Percentiles rank a stretch among this genome's conserved stretches.
These are phyloP conservation scores for Parmelia sp. DNA, from an alignment of 495 filamentous ascomycete species.

Conservation along the genomic window DNA sequence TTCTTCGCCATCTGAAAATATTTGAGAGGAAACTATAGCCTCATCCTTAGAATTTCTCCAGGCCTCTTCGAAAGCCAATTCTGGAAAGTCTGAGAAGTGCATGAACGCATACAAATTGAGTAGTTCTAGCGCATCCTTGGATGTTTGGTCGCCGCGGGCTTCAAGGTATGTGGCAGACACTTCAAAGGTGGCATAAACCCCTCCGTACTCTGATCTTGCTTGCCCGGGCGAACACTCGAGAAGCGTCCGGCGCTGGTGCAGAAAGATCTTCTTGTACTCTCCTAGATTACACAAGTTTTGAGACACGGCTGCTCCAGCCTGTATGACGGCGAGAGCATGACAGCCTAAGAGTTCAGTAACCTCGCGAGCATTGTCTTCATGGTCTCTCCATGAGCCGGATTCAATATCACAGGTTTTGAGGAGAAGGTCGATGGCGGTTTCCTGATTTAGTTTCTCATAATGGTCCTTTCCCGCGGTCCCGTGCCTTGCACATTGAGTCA, in stretches of 20 bases:
- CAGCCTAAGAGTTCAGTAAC: neutral
- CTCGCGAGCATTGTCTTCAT: neutral
- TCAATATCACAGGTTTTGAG: neutral
- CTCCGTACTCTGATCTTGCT: neutral
- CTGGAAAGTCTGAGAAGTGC: conserved; percentile 5
- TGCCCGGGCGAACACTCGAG: neutral
- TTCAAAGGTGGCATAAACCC: conserved; percentile 2
- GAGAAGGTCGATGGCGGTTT: neutral
- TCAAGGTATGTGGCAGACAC: neutral
- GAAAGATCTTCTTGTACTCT: neutral
- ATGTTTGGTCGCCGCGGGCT: neutral
- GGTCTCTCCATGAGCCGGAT: neutral
- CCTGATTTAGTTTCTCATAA: neutral
- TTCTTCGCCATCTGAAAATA: neutral
- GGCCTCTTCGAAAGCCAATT: neutral
- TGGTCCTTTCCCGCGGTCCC: neutral
- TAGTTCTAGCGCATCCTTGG: neutral
- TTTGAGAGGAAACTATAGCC: neutral
- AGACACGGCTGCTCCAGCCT: neutral
- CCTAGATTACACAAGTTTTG: neutral
- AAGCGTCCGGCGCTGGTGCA: neutral
- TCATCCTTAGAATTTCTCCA: neutral
- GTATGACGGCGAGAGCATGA: neutral
- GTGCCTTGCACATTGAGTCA: neutral
- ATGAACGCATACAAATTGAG: conserved; percentile 6